Evolutionary conservation across 2,329 filamentous ascomycete genomes (phyloP), one percentile per base, ranked within the genome.

Genomic region (Colletotrichum endophyticum): DNA sequence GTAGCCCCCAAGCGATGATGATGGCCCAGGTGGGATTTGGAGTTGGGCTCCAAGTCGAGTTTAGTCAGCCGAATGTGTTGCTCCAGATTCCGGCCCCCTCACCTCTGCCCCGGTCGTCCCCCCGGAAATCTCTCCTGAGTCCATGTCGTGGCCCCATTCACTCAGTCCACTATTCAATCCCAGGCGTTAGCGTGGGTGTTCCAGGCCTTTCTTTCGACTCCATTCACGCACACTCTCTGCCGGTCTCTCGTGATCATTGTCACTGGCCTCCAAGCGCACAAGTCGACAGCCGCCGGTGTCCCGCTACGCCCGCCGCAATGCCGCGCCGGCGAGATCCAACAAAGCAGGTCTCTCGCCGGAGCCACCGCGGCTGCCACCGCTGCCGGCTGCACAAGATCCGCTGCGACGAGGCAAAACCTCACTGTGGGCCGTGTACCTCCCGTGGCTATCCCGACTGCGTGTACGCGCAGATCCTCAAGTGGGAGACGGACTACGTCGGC

Each of bases 401-500:
- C 12, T 80, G 79, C 73, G 79, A 80, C 56, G 78, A 80, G 63
- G 68, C 57, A 57, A 79, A 77, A 53, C 79, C 79, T 61, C 69
- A 74, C 25, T 80, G 79, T 32, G 78, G 78, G 32, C 63, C 66
- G 6, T 80, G 79, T 66, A 72, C 63, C 28, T 70, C 79, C 66
- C 79, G 79, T 28, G 79, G 78, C 34, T 73, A 79, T 62, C 22
- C 70, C 6, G 78, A 80, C 72, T 80, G 79, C 64, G 64, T 64
- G 16, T 76, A 76, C 44, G 63, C 34, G 30, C 73, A 66, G 30
- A 49, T 73, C 44, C 73, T 76, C n/a, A 83, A 83, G 75, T 83
- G 82, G 81, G 81, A 83, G 39, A 64, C 79, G 0, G 82, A 83
- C 70, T 83, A 81, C 53, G 73, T 78, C 8, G 82, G 82, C 0